Base-by-base conservation (phyloP, 2,329 filamentous ascomycete species). In the Aureobasidium musti region DNA sequence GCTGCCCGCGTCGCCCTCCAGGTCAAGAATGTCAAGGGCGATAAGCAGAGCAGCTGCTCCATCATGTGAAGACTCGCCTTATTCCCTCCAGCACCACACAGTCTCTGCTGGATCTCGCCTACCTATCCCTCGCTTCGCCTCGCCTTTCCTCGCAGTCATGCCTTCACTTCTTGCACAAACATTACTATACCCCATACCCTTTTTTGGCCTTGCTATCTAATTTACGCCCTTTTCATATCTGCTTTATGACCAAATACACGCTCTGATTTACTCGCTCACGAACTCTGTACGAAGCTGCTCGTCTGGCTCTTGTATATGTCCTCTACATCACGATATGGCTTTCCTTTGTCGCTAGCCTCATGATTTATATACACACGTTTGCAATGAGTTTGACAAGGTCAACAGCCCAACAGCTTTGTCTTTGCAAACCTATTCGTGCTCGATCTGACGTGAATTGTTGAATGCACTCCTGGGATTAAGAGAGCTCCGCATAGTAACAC, bases 1-100 rank as follows among this genome's bases (percentile, higher is more conserved):
- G 95, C 95, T 47, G 94, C 95, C 28, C 90, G 96, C 74, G 95
- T 99, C 41, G 95, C 95, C 17, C 83, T 99, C 35, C 78, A 80
- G 67, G 82, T 83, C 71, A 83, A 84, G 77, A 81, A 77, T 64
- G 77, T 76, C 69, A 82, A 77, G 68, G 75, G 81, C 71, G 81
- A 83, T 73, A 80, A 81, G 71, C 75, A 77, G 59, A 73, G 73
- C 69, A 75, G 77, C 56, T 82, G 80, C 73, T 73, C 73, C 23
- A 73, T 82, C 67, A 79, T 80, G 79, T 81, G 71, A 72, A 45
- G 47, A 13, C 54, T 26, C 26, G 41, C 57, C 43, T 39, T 33
- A 30, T 35, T 37, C 2, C 17, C n/a, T 39, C 21, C 37, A 37
- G 19, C 33, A 4, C 5, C 43, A 21, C 23, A 28, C 26, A 13